Conservation (phyloP, 2,329 filamentous ascomycete genomes). For the Fusarium euwallaceae region DNA sequence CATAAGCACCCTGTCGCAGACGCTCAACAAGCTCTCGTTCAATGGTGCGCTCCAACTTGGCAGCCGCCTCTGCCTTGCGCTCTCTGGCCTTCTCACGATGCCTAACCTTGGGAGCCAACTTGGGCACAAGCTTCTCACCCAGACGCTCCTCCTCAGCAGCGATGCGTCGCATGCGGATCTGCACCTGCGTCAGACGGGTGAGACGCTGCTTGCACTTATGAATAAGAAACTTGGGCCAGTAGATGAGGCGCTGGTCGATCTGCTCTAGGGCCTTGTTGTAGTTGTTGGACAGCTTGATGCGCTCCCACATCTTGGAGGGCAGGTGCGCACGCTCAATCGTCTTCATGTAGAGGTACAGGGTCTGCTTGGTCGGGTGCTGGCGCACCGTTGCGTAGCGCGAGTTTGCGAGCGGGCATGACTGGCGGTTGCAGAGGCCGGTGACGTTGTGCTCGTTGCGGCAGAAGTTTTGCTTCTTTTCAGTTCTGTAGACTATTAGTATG, state of each 20-base stretch:
- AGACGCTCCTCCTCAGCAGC: slow-evolving; percentile 90
- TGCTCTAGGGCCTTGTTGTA: slow-evolving; percentile 91
- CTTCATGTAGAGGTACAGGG: slow-evolving; percentile 97
- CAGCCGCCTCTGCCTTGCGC: slow-evolving; percentile 82
- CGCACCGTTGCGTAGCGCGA: slow-evolving; percentile 93
- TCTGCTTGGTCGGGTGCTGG: slow-evolving; percentile 82
- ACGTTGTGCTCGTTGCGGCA: slow-evolving; percentile 96
- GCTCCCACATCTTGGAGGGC: slow-evolving; percentile 94
- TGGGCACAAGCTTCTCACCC: slow-evolving; percentile 89
- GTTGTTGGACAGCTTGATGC: slow-evolving; percentile 89
- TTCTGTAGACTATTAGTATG: slow-evolving; percentile 64
- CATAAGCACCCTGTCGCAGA: slow-evolving; percentile 91
- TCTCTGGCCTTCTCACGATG: slow-evolving; percentile 81
- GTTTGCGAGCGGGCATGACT: slow-evolving; percentile 92
- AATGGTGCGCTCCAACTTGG: slow-evolving; percentile 95
- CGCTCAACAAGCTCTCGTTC: slow-evolving; percentile 95
- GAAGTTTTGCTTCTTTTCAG: slow-evolving; percentile 89
- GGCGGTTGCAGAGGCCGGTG: slow-evolving; percentile 84
- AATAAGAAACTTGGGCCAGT: slow-evolving; percentile 93
- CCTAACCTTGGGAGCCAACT: slow-evolving; percentile 90
- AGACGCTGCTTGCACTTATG: slow-evolving; percentile 98
- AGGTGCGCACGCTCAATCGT: slow-evolving; percentile 89
- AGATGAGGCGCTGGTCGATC: slow-evolving; percentile 87
- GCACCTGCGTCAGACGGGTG: slow-evolving; percentile 91
- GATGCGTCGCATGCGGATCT: slow-evolving; percentile 82